These are phyloP conservation scores for Puccinia triticina DNA, from an alignment of 1,284 basidiomycete genomes.

Conservation along the genomic window DNA sequence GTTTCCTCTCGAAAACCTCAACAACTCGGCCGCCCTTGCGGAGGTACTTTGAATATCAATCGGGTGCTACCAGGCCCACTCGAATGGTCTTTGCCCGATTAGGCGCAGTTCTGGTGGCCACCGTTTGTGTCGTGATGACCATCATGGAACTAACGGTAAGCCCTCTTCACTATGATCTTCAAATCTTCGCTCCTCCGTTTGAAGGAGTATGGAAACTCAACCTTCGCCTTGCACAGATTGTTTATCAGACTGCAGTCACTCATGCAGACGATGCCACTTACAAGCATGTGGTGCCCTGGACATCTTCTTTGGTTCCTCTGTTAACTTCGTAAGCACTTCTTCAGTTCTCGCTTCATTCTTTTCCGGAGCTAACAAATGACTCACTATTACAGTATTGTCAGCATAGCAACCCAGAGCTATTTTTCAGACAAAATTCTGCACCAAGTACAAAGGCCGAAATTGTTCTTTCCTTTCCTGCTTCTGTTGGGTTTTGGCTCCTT, in stretches of 20 bases:
- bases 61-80: slow-evolving; percentile 10
- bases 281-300: slow-evolving; percentile 31
- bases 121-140: slow-evolving; percentile 46
- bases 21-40: not conserved
- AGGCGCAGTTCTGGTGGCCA: slow-evolving; percentile 34
- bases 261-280: slow-evolving; percentile 10
- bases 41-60: slow-evolving; percentile 32
- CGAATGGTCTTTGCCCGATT: slow-evolving; percentile 14
- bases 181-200: not conserved
- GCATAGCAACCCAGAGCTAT: slow-evolving; percentile 41
- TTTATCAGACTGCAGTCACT: slow-evolving; percentile 42
- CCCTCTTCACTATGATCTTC: not conserved
- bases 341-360: not conserved
- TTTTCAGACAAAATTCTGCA: slow-evolving; percentile 43
- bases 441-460: slow-evolving; percentile 15
- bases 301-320: slow-evolving; percentile 42
- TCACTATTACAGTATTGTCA: slow-evolving; percentile 36
- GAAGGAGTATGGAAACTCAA: not conserved
- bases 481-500: slow-evolving; percentile 34
- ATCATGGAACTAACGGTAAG: slow-evolving; percentile 44
- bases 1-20: slow-evolving; percentile 43
- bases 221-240: slow-evolving; percentile 27
- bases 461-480: slow-evolving; percentile 30
- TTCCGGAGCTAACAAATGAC: not conserved
- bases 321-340: slow-evolving; percentile 28